Evolutionary conservation across 2,329 filamentous ascomycete genomes (phyloP), one percentile per base, ranked within the genome.

Genomic region (Colletotrichum theobromicola): DNA sequence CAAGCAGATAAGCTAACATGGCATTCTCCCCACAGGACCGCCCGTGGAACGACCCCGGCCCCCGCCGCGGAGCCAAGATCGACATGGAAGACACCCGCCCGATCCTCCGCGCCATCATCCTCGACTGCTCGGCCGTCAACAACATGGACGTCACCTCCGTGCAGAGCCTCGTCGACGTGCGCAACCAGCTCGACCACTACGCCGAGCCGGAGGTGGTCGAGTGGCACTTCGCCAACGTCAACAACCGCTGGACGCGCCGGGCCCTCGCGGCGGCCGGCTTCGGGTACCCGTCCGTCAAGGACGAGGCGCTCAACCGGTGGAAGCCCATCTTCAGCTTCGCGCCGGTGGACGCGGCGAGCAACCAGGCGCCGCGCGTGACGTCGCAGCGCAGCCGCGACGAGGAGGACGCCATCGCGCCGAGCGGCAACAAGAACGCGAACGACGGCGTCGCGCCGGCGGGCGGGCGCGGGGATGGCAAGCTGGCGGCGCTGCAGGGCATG

Each of bases 61-160:
- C 83, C 46, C 83, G 80, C 4, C 80, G 84, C 67, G 82, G 84
- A 72, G 77, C 79, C 37, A 70, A 80, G 57, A 26, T 78, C 50
- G 79, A 79, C 24, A 76, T 81, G 64, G 79, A 80, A n/a, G 83
- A 85, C 67, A 78, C 79, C 15, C 82, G 87, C 1, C 90, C 90
- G 0, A 81, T 85, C 13, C 83, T 92, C 18, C 86, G 86, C 7
- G 90, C 90, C 7, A 77, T 93, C 10, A 84, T 92, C 12, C 83
- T 92, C 4, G 91, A 92, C 81, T 91, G 90, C 78, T 88, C 88
- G 0, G 85, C 89, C 2, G 88, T 92, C 60, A 89, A 90, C 78
- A 85, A 87, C 70, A 82, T 92, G 32, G 91, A 93, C 74, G 86
- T 90, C 10, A 92, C 90, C 0, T 88, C 88, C 4, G 81, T 91